Conservation (phyloP, 2,329 filamentous ascomycete species). For the Dendryphion nanum region DNA sequence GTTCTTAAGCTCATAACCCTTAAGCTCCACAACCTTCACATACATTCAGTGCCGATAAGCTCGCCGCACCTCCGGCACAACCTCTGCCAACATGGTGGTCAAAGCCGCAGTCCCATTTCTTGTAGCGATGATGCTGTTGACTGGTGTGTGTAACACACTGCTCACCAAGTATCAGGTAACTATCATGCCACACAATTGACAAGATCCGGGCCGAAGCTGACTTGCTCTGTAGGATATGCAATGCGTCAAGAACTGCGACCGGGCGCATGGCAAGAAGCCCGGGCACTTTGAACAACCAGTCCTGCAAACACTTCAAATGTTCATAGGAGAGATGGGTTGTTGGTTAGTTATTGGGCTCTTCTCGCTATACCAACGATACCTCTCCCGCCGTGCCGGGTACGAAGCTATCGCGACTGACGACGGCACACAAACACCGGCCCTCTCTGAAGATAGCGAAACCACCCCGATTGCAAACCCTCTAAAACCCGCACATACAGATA, state of each 20-base stretch:
- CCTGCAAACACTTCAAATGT: slow-evolving; percentile 96
- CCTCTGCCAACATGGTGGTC: slow-evolving; percentile 60
- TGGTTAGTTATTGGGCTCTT: slow-evolving; percentile 83
- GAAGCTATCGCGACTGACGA: slow-evolving; percentile 53
- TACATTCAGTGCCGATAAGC: slow-evolving; percentile 10
- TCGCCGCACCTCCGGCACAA: slow-evolving; percentile 7
- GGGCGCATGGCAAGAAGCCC: slow-evolving; percentile 63
- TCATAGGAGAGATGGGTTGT: slow-evolving; percentile 91
- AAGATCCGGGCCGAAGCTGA: slow-evolving; percentile 11
- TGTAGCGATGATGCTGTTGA: slow-evolving; percentile 94
- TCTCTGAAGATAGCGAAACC: slow-evolving; percentile 45
- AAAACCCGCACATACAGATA: slow-evolving; percentile 44
- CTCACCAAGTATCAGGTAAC: slow-evolving; percentile 92
- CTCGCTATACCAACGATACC: slow-evolving; percentile 62
- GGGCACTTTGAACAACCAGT: slow-evolving; percentile 89
- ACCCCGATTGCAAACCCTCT: slow-evolving; percentile 55
- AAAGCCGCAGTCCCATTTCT: slow-evolving; percentile 76
- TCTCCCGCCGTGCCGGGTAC: slow-evolving; percentile 58
- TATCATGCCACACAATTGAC: slow-evolving; percentile 5
- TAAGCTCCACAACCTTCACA: no score
- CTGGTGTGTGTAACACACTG: slow-evolving; percentile 94
- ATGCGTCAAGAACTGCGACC: slow-evolving; percentile 88
- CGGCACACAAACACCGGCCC: slow-evolving; percentile 30
- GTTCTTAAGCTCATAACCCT: slow-evolving; percentile 3
- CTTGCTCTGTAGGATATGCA: slow-evolving; percentile 73